These are phyloP conservation scores for Hypholoma fasciculare DNA, from an alignment of 768 basidiomycete genomes.

Conservation along the genomic window DNA sequence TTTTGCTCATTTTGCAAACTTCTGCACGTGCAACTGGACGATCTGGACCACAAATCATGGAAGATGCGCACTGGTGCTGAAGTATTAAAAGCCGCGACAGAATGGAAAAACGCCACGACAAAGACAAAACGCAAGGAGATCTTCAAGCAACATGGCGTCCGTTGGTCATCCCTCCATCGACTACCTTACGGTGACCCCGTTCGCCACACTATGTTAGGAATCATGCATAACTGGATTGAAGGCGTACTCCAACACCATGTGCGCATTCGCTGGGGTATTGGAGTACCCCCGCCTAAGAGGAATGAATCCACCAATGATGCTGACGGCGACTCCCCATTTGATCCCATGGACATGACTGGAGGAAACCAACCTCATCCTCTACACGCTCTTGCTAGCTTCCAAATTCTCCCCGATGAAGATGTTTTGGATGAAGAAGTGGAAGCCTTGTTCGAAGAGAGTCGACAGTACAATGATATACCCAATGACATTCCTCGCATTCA, in stretches of 20 bases:
- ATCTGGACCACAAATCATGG: slow-evolving; percentile 5
- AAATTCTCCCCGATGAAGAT: too few species aligned
- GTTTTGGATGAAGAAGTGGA: too few species aligned
- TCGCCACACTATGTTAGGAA: slow-evolving; percentile 20
- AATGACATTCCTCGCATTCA: too few species aligned
- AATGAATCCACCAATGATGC: not conserved
- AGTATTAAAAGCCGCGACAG: slow-evolving; percentile 9
- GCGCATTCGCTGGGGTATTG: not conserved
- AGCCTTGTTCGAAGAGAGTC: too few species aligned
- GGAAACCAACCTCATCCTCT: not conserved
- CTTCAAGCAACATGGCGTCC: slow-evolving; percentile 16
- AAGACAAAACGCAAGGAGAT: slow-evolving; percentile 13
- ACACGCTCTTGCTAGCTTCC: too few species aligned
- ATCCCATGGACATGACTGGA: too few species aligned
- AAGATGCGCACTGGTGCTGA: slow-evolving; percentile 9
- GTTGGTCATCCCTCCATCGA: slow-evolving; percentile 19
- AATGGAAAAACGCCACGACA: slow-evolving; percentile 15
- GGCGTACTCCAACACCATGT: slow-evolving; percentile 15
- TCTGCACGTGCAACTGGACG: slow-evolving; percentile 3
- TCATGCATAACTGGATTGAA: slow-evolving; percentile 28
- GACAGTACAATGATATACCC: too few species aligned
- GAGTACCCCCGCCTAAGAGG: not conserved
- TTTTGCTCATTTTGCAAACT: slow-evolving; percentile 21
- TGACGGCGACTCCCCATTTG: not conserved
- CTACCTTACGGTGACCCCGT: slow-evolving; percentile 23